These are phyloP conservation scores for Penicillium hesseltinei DNA, from an alignment of 2,329 filamentous ascomycete species.

Conservation along the genomic window DNA sequence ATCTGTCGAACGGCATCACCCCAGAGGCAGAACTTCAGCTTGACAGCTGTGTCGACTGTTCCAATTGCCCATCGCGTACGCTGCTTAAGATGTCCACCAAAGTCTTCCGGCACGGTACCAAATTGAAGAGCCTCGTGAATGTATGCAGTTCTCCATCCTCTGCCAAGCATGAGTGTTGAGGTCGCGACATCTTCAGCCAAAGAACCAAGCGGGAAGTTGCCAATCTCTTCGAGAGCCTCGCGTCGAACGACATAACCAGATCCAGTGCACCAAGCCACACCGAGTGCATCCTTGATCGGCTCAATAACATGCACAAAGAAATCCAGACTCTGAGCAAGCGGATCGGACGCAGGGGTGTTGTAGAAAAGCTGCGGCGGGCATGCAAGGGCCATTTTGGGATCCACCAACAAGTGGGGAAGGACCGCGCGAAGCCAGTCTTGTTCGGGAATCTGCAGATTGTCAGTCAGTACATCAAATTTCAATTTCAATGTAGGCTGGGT, in stretches of 20 bases:
- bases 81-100: slow-evolving; percentile 37
- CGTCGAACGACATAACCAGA: slow-evolving; percentile 62
- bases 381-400: slow-evolving; percentile 58
- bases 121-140: slow-evolving; percentile 61
- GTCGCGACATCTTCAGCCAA: slow-evolving; percentile 62
- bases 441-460: slow-evolving; percentile 54
- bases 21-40: slow-evolving; percentile 60
- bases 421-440: slow-evolving; percentile 58
- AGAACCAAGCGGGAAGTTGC: slow-evolving; percentile 60
- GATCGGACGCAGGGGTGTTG: slow-evolving; percentile 59
- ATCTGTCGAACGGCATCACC: slow-evolving; percentile 55
- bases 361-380: slow-evolving; percentile 64
- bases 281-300: slow-evolving; percentile 46
- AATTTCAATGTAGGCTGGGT: not conserved
- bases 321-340: slow-evolving; percentile 58
- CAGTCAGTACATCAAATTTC: slow-evolving; percentile 5
- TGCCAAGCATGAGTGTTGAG: slow-evolving; percentile 58
- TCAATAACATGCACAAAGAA: slow-evolving; percentile 58
- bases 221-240: slow-evolving; percentile 60
- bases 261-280: slow-evolving; percentile 63
- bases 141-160: slow-evolving; percentile 62
- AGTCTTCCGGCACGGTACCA: slow-evolving; percentile 48
- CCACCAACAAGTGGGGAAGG: slow-evolving; percentile 58
- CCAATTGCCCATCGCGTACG: slow-evolving; percentile 41
- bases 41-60: slow-evolving; percentile 59